Evolutionary conservation across 345 rosid species (phyloP), one percentile per base, ranked within the genome.

Genomic region (Rhodamnia argentea): DNA sequence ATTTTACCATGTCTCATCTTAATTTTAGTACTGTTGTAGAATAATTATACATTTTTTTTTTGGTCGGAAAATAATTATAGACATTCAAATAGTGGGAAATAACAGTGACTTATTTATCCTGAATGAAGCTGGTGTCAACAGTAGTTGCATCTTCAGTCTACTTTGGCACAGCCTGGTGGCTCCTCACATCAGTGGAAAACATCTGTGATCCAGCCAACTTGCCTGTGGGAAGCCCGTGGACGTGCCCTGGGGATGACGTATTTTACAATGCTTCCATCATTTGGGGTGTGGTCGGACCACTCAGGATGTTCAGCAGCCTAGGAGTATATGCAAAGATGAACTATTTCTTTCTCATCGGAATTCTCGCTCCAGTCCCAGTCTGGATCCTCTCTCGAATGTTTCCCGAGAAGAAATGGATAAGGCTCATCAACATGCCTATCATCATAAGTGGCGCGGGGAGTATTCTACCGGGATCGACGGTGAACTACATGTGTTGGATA

Each of bases 231-330:
- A 93, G 93, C 84, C 94, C 92, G 1, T 93, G 94, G 96, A 92
- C 94, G 2, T 94, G 96, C 83, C 93, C 93, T 0, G 85, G 90
- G 27, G 90, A 90, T 7, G 89, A 89, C 37, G 92, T 92, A 32
- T 89, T 87, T 90, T 93, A 90, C 92, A 83, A 91, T 82, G 92
- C 93, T 59, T 94, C 94, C 78, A 84, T 92, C 88, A 92, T 94
- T 20, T 94, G 96, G 96, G 94, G 94, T 10, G 88, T 92, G 32
- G 93, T 94, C 0, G 96, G 92, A 10, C 93, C 94, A 14, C 85
- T 86, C n/a, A 62, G 92, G 56, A 89, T 94, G 92, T 92, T 92
- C 54, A 91, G 93, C 18, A 84, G 84, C 54, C 88, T 89, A 1
- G 94, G 93, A 26, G 23, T 87, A 23, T 92, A 92, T 60, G 78